A percentile compares a stretch with the other conserved stretches of the same genome.
Evolutionary conservation across 371 early-diverging fungal species (phyloP).

Genomic region (Thermomucor indicae-seudaticae): DNA sequence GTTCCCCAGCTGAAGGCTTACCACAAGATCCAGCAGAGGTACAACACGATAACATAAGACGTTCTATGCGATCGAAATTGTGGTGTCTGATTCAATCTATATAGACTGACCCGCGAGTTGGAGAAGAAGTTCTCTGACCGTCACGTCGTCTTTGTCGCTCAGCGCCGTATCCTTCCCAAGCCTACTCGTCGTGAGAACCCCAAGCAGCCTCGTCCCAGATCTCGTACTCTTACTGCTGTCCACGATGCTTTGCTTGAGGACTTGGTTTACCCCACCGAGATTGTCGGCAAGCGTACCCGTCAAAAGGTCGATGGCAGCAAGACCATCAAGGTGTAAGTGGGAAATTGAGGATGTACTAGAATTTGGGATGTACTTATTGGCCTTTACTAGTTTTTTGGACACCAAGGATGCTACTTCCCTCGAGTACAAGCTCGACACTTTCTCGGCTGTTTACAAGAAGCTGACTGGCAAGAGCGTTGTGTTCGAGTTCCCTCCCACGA

Average conservation of each 20-base stretch:
- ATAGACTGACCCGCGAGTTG: slow-evolving; percentile 89
- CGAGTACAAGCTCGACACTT: slow-evolving; percentile 98
- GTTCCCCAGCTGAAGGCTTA: slow-evolving; percentile 89
- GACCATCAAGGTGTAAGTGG: slow-evolving; percentile 87
- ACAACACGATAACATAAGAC: no score
- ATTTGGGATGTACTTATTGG: not conserved
- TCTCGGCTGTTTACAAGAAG: slow-evolving; percentile 93
- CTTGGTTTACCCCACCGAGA: slow-evolving; percentile 96
- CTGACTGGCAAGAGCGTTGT: slow-evolving; percentile 96
- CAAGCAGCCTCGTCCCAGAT: slow-evolving; percentile 91
- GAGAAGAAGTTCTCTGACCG: slow-evolving; percentile 99
- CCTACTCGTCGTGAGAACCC: slow-evolving; percentile 84
- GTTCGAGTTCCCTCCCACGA: slow-evolving; percentile 87
- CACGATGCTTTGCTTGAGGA: slow-evolving; percentile 96
- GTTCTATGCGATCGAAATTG: no score
- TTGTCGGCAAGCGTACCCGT: slow-evolving; percentile 95
- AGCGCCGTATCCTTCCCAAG: slow-evolving; percentile 90
- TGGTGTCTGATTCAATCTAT: not conserved
- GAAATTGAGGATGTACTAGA: not conserved
- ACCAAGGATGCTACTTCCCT: slow-evolving; percentile 94
- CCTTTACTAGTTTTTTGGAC: slow-evolving; percentile 76
- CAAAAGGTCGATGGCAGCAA: slow-evolving; percentile 93
- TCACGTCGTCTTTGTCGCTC: slow-evolving; percentile 92
- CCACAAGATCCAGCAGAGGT: slow-evolving; percentile 92
- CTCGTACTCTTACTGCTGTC: slow-evolving; percentile 94